Evolutionary conservation across 2,329 filamentous ascomycete genomes (phyloP), one percentile per base, ranked within the genome.

Genomic region (Colletotrichum tamarilloi): DNA sequence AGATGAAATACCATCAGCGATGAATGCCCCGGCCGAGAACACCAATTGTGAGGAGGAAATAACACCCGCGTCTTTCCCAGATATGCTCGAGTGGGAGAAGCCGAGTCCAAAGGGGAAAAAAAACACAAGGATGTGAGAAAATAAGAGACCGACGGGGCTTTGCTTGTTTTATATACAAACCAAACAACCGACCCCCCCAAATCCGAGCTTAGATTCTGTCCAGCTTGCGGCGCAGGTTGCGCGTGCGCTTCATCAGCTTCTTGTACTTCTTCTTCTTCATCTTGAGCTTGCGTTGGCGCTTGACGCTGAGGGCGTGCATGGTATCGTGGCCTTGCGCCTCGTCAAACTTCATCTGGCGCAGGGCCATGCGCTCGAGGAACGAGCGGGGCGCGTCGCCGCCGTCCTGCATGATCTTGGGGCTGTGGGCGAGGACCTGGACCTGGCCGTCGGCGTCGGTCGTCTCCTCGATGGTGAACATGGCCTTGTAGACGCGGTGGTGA

Each of bases 191-290:
- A 32, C 30, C 42, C 42, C 16, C 42, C 42, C 42, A n/a, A n/a
- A n/a, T 11, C 57, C 42, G 52, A 53, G 58, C 74, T 84, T 86
- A 91, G 76, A 89, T 86, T 80, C 92, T 90, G 79, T 93, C 94
- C 79, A 97, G 87, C 87, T 95, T 97, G 81, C 95, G 92, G 81
- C 96, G 92, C 87, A 95, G 84, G 82, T 94, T 96, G 82, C 96
- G 91, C 80, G 96, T 98, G 84, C 92, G 90, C 88, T 93, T 94
- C 94, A 98, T 95, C 77, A 98, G 88, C 91, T 99, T 99, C 95
- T 98, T 98, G 85, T 98, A 98, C 92, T 99, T 99, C 90, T 98
- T 96, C 91, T 98, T 99, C 94, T 99, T 99, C 95, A 99, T 99
- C 91, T 95, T 98, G 80, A 98, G 86, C 87, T 97, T 97, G 81